These are phyloP conservation scores for Kodamaea sp. DNA, from an alignment of 1,139 yeast genomes.

Conservation along the genomic window DNA sequence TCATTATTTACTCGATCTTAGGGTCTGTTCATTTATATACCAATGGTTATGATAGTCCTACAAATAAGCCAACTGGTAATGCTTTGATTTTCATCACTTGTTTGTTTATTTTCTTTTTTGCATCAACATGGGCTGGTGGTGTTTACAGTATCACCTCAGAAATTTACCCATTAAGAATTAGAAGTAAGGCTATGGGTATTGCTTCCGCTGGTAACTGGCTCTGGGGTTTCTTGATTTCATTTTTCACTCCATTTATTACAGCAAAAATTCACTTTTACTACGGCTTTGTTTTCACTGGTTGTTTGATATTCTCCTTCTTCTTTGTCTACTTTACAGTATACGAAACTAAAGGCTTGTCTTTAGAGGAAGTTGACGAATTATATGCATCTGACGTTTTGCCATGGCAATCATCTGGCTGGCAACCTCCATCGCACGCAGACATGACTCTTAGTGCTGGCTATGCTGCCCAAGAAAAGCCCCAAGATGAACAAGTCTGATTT, in stretches of 20 bases:
- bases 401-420: slow-evolving; percentile 45
- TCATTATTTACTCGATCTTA: slow-evolving; percentile 60
- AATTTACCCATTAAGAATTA: slow-evolving; percentile 71
- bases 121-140: slow-evolving; percentile 86
- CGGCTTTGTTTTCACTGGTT: slow-evolving; percentile 75
- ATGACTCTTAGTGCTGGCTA: slow-evolving; percentile 10
- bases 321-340: slow-evolving; percentile 66
- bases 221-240: slow-evolving; percentile 73
- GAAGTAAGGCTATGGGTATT: slow-evolving; percentile 76
- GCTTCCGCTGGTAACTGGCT: slow-evolving; percentile 78
- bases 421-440: too few relatives aligned
- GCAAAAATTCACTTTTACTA: slow-evolving; percentile 51
- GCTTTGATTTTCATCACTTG: slow-evolving; percentile 78
- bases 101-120: slow-evolving; percentile 76
- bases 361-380: slow-evolving; percentile 73
- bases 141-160: slow-evolving; percentile 78
- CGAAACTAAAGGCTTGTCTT: slow-evolving; percentile 69
- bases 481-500: slow-evolving; percentile 16
- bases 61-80: slow-evolving; percentile 54
- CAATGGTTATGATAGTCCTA: slow-evolving; percentile 29
- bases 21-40: slow-evolving; percentile 65
- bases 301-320: slow-evolving; percentile 54
- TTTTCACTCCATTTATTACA: slow-evolving; percentile 70
- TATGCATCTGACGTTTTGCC: slow-evolving; percentile 44
- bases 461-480: slow-evolving; percentile 18